These are phyloP conservation scores for Xylogone sp. DNA, from an alignment of 2,329 filamentous ascomycete species.

Conservation along the genomic window DNA sequence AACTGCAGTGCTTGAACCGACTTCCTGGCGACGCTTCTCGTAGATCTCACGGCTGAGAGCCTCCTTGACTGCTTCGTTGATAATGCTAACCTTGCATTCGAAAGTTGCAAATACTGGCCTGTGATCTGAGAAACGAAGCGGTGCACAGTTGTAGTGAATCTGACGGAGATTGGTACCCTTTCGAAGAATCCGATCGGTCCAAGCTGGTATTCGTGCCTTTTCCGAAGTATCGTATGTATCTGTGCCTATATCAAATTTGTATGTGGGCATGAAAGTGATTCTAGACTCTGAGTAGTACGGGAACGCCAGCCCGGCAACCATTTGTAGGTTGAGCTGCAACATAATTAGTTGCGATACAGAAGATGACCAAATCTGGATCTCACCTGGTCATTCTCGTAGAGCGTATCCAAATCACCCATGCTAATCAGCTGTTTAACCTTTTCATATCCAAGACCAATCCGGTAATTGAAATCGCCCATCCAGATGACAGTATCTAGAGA, in stretches of 20 bases:
- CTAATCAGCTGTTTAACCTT: conserved; percentile 72
- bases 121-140: conserved; percentile 88
- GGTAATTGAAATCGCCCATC: conserved; percentile 98
- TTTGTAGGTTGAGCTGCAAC: conserved; percentile 79
- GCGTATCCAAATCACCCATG: conserved; percentile 65
- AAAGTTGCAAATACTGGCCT: conserved; percentile 92
- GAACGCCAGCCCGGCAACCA: conserved; percentile 88
- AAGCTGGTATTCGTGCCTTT: conserved; percentile 91
- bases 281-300: conserved; percentile 86
- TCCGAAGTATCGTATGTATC: conserved; percentile 95
- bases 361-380: conserved; percentile 5
- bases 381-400: conserved; percentile 91
- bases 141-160: conserved; percentile 75
- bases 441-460: conserved; percentile 81
- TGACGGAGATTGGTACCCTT: conserved; percentile 83
- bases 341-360: conserved; percentile 1
- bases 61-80: conserved; percentile 73
- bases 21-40: conserved; percentile 57
- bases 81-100: conserved; percentile 73
- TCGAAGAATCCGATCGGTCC: conserved; percentile 90
- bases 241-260: conserved; percentile 88
- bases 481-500: conserved; percentile 71
- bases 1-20: conserved; percentile 60
- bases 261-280: conserved; percentile 88
- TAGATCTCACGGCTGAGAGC: conserved; percentile 73